Evolutionary conservation across 1,139 yeast genomes (phyloP).

Genomic region (Hansenula anomala): DNA sequence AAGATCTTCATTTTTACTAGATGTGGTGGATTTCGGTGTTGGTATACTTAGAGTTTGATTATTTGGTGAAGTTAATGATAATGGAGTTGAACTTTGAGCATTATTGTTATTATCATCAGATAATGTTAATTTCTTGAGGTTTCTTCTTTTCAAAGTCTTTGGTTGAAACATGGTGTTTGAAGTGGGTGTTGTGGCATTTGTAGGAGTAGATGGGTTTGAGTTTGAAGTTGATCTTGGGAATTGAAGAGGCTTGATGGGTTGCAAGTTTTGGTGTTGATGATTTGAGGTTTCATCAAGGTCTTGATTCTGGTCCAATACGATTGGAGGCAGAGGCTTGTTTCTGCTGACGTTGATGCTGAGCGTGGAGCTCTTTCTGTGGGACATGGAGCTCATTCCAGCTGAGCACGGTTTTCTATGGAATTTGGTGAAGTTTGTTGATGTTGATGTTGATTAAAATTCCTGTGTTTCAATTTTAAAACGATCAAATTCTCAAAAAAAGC

Average conservation of each 20-base stretch:
- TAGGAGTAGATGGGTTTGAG: neutral
- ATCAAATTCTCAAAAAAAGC: too few species aligned
- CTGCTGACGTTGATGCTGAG: constrained; percentile 18
- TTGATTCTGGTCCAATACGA: constrained; percentile 9
- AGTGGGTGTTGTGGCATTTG: neutral
- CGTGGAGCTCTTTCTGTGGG: constrained; percentile 20
- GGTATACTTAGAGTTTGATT: constrained; percentile 6
- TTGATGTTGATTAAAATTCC: too few species aligned
- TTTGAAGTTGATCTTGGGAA: neutral
- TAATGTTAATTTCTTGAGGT: constrained; percentile 66
- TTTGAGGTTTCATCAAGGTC: neutral
- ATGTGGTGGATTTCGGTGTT: constrained; percentile 16
- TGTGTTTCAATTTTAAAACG: too few species aligned
- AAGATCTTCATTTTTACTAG: constrained; percentile 23
- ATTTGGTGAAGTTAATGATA: constrained; percentile 8
- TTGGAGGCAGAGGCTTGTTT: constrained; percentile 24
- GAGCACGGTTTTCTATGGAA: neutral
- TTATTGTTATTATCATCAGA: constrained; percentile 18
- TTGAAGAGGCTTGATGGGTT: neutral
- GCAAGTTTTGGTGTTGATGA: neutral
- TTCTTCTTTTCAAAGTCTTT: constrained; percentile 65
- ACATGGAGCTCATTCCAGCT: neutral
- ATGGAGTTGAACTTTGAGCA: neutral
- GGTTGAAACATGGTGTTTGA: constrained; percentile 31
- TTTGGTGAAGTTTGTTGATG: too few species aligned